A percentile compares a stretch with the other conserved stretches of the same genome.
Conservation (phyloP, 768 basidiomycete species). For the Lactarius trivialis region DNA sequence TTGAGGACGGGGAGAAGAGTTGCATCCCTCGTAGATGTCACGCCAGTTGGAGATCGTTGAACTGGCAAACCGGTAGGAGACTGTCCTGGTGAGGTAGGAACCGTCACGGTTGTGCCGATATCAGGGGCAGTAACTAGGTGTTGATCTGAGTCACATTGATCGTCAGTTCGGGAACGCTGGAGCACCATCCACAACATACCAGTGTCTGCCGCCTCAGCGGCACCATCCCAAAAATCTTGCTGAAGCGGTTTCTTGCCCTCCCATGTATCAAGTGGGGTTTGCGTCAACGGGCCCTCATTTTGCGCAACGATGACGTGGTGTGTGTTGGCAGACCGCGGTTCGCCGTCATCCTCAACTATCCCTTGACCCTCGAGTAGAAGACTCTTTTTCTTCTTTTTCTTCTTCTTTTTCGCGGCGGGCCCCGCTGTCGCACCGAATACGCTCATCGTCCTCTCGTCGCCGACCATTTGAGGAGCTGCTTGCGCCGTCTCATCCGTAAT, state of each 20-base stretch:
- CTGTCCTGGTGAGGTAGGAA: neutral
- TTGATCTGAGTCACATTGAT: neutral
- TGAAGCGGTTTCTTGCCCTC: neutral
- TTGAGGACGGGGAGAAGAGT: slow-evolving; percentile 10
- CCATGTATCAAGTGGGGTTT: neutral
- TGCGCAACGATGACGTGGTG: neutral
- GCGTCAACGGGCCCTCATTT: neutral
- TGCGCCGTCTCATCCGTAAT: neutral
- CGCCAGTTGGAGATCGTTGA: neutral
- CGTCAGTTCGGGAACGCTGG: neutral
- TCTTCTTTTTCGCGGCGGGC: slow-evolving; percentile 24
- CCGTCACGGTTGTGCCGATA: neutral
- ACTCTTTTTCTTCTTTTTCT: slow-evolving; percentile 27
- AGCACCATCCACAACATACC: neutral
- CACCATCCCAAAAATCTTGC: neutral
- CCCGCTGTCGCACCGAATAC: neutral
- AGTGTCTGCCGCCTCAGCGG: neutral
- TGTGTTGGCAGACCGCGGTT: neutral
- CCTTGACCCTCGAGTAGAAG: neutral
- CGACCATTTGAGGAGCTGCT: neutral
- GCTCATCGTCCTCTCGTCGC: neutral
- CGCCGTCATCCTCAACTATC: neutral
- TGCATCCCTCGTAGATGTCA: neutral
- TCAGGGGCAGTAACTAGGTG: neutral
- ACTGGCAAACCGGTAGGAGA: neutral